Evolutionary conservation across 495 filamentous ascomycete species (phyloP), one percentile per base, ranked within the genome.

Genomic region (Pyrenopolyporus hunteri): DNA sequence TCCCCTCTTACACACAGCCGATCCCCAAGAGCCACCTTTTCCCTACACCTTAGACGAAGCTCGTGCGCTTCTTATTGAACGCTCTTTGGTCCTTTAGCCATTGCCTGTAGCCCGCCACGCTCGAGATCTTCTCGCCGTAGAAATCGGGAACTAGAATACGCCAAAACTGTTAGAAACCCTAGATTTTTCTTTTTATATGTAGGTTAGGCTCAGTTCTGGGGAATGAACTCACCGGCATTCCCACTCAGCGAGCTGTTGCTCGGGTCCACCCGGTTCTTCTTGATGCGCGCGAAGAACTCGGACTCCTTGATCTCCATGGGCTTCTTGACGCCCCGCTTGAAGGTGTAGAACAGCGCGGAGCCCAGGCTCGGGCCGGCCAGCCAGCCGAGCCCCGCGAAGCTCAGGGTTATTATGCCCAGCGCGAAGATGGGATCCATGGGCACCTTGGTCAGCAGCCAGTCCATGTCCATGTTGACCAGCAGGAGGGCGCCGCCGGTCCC

Each of bases 21-120:
- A 43, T 31, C 28, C 14, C 37, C 33, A n/a, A 6, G 43, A 9
- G 36, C 14, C 4, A 5, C 14, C 23, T 13, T 17, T 26, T 13
- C n/a, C 36, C 52, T 39, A 42, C 29, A 10, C 17, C 39, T 74
- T 50, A 77, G 47, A 79, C 67, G 44, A 78, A 90, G 61, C 77
- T 86, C 44, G 84, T 82, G 68, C 89, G 87, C 83, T 97, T 97
- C 77, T 87, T 85, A 77, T 96, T 96, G 74, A 94, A 98, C n/a
- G 92, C 92, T 42, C 93, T 76, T 80, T 98, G 95, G 72, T 98
- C 94, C 80, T 93, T 97, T 70, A 98, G 76, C 94, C 94, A 98
- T 72, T 89, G 87, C 64, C 95, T 76, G 68, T 97, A 98, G 44
- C 89, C 92, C 54, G 85, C 83, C 31, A 98, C 90, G 63, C 91